Conservation (phyloP, 2,329 filamentous ascomycete genomes). For the Penicillium sp. region DNA sequence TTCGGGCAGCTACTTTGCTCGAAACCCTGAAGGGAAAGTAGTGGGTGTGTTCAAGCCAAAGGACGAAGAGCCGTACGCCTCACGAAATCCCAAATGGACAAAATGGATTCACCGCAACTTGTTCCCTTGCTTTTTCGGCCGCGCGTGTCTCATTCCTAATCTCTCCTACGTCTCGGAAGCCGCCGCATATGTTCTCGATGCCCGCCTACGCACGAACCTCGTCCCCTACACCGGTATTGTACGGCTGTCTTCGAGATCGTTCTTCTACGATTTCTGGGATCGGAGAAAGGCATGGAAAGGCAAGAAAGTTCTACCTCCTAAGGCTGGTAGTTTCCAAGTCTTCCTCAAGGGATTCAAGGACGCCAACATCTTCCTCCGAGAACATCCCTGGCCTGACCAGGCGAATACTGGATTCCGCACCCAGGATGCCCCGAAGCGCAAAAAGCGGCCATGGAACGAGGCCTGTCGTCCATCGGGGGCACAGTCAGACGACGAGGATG, state of each 20-base stretch:
- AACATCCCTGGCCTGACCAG: slow-evolving; percentile 96
- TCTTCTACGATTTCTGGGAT: slow-evolving; percentile 98
- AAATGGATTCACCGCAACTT: slow-evolving; percentile 99
- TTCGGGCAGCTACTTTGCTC: slow-evolving; percentile 96
- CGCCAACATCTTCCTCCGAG: slow-evolving; percentile 89
- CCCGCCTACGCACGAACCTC: slow-evolving; percentile 82
- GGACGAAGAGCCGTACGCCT: slow-evolving; percentile 96
- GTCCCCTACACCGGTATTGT: slow-evolving; percentile 97
- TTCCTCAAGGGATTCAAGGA: slow-evolving; percentile 97
- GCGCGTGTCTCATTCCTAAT: slow-evolving; percentile 94
- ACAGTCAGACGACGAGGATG: slow-evolving; percentile 62
- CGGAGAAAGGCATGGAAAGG: slow-evolving; percentile 83
- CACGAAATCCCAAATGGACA: slow-evolving; percentile 97
- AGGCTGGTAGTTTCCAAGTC: slow-evolving; percentile 94
- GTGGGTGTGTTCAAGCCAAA: slow-evolving; percentile 99
- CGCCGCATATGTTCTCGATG: slow-evolving; percentile 91
- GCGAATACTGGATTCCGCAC: slow-evolving; percentile 68
- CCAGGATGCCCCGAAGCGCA: slow-evolving; percentile 65
- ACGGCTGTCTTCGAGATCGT: slow-evolving; percentile 90
- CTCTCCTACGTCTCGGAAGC: slow-evolving; percentile 97
- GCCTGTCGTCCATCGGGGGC: slow-evolving; percentile 70
- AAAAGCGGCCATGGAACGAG: slow-evolving; percentile 74
- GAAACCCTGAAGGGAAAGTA: slow-evolving; percentile 86
- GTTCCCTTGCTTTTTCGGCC: slow-evolving; percentile 95
- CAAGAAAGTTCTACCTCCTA: slow-evolving; percentile 81